Percentiles rank a stretch among this genome's conserved stretches.
Conservation (phyloP, 2,329 filamentous ascomycete genomes). For the Colletotrichum nymphaeae region DNA sequence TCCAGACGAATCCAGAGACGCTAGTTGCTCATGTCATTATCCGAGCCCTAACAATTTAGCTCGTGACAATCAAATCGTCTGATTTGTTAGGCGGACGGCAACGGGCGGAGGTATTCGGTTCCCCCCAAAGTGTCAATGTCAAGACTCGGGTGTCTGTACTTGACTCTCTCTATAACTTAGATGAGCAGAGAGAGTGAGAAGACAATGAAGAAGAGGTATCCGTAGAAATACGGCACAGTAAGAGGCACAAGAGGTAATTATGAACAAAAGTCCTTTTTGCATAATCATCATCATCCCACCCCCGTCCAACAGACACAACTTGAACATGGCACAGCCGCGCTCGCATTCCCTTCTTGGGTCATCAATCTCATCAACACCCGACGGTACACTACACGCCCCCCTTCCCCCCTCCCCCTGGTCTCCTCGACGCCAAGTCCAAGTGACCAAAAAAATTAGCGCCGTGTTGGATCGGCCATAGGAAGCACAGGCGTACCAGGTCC, state of each 20-base stretch:
- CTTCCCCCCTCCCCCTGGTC: neutral
- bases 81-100: constrained; percentile 13
- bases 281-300: neutral
- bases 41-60: constrained; percentile 28
- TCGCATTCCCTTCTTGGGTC: neutral
- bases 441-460: constrained; percentile 10
- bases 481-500: neutral
- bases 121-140: no score
- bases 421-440: neutral
- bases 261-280: neutral
- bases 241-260: neutral
- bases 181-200: neutral
- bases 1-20: constrained; percentile 12
- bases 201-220: neutral
- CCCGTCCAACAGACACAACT: neutral
- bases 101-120: neutral
- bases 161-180: no score
- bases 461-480: neutral
- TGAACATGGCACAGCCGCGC: neutral
- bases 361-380: neutral
- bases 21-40: constrained; percentile 30
- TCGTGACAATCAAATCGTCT: constrained; percentile 15
- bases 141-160: no score
- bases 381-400: neutral
- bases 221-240: neutral